Base-by-base conservation (phyloP, 306 rosid genomes). In the Cucumis melo region DNA sequence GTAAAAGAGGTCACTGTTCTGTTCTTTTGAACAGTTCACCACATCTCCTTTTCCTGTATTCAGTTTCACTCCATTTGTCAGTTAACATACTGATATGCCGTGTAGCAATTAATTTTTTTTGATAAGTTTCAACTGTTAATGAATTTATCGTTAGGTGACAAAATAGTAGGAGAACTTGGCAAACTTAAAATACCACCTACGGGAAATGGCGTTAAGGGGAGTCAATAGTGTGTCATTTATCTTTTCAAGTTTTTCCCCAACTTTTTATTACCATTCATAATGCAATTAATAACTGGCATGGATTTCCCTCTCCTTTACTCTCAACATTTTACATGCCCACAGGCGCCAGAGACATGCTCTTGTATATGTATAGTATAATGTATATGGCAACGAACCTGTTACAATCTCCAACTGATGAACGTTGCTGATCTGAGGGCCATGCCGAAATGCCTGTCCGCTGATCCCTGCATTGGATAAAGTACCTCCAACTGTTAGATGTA, bases 381-480 rank as follows among this genome's bases (percentile, higher is more conserved):
- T 34, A 51, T 32, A 51, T 6, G 29, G 19, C 23, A 73, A 53
- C 93, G 50, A 79, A 94, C 99, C 96, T 89, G 97, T 94, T 50
- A 94, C 96, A 81, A 94, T 91, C 92, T 94, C 92, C 81, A 94
- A 91, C 84, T 84, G 91, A 79, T 83, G 88, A 80, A 92, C 99
- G 83, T 94, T 94, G 68, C 99, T 94, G 83, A 90, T 94, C 88
- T 94, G 97, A 29, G 99, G 99, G 77, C 99, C 99, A 78, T 94
- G 90, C 75, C 83, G 83, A 78, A 94, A 94, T 78, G 99, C 97
- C 71, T 94, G 99, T 7, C 99, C 99, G 60, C 99, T 94, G 75
- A 92, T 80, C 74, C 99, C 99, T 27, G 96, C 99, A 57, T 94
- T 94, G 75, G 99, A 92, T 60, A 94, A 91, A 59, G 99, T 94